A percentile compares a stretch with the other conserved stretches of the same genome.
phyloP scores from a whole-genome alignment of 768 basidiomycete genomes.

The Galerina sulciceps region DNA sequence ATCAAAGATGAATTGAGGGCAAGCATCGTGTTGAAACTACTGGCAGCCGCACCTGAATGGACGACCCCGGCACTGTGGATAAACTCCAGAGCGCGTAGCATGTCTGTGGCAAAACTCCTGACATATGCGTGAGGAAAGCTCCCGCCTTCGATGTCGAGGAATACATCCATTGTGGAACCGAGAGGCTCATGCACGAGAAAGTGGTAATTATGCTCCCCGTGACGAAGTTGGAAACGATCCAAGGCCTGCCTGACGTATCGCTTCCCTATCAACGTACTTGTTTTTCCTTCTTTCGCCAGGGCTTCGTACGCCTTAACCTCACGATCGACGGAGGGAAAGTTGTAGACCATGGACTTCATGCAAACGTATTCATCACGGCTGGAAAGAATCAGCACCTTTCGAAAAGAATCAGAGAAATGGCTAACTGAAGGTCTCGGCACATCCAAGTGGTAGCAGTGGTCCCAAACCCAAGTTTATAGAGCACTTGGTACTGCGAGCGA shows the following conservation, averaged over 20 bases:
- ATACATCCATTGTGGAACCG: neutral
- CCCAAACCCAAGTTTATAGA: slow-evolving; percentile 37
- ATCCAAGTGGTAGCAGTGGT: slow-evolving; percentile 31
- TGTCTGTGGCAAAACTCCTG: neutral
- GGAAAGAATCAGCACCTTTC: neutral
- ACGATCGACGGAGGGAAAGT: slow-evolving; percentile 13
- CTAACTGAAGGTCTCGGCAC: slow-evolving; percentile 24
- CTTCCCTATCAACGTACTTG: neutral
- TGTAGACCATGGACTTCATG: slow-evolving; percentile 15
- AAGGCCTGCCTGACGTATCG: slow-evolving; percentile 11
- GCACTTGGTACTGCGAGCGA: slow-evolving; percentile 30
- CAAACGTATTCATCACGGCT: slow-evolving; percentile 11
- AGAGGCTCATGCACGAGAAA: slow-evolving; percentile 17
- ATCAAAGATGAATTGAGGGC: too few relatives aligned
- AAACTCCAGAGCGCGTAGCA: slow-evolving; percentile 20
- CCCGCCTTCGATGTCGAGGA: neutral
- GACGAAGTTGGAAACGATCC: slow-evolving; percentile 10
- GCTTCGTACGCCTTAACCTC: slow-evolving; percentile 9
- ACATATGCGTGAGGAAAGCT: neutral
- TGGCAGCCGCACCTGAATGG: slow-evolving; percentile 18
- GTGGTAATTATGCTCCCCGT: slow-evolving; percentile 3
- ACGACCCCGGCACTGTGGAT: slow-evolving; percentile 12
- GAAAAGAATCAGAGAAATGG: neutral
- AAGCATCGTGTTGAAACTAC: neutral
- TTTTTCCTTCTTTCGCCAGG: neutral